A percentile compares a stretch with the other conserved stretches of the same genome.
Conservation (phyloP, 768 basidiomycete genomes). For the Leccinum subgranulosum region DNA sequence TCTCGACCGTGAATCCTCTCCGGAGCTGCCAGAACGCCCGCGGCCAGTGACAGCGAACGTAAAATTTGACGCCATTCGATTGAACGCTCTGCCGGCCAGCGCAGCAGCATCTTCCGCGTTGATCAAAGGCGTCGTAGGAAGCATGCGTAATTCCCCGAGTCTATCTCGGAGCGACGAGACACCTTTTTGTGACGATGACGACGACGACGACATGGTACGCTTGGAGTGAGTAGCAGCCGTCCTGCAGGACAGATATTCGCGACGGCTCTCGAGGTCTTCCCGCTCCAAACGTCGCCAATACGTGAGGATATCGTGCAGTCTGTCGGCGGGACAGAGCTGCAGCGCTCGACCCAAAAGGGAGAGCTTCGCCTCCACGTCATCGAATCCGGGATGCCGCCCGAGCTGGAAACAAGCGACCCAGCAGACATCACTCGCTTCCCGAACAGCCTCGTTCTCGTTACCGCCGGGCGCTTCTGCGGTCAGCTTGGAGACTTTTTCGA, state of each 20-base stretch:
- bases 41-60: slow-evolving; percentile 59
- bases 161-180: slow-evolving; percentile 56
- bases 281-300: slow-evolving; percentile 76
- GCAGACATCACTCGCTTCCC: slow-evolving; percentile 74
- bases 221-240: slow-evolving; percentile 7
- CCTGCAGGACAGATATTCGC: slow-evolving; percentile 38
- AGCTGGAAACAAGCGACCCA: slow-evolving; percentile 91
- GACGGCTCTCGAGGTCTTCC: slow-evolving; percentile 53
- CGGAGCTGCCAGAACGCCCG: slow-evolving; percentile 21
- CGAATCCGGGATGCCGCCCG: slow-evolving; percentile 76
- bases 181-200: slow-evolving; percentile 31
- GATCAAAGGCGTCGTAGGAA: slow-evolving; percentile 65
- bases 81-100: slow-evolving; percentile 75
- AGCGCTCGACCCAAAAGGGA: slow-evolving; percentile 75
- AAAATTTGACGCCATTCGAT: slow-evolving; percentile 70
- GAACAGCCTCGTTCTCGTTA: slow-evolving; percentile 39
- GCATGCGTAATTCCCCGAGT: slow-evolving; percentile 66
- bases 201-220: slow-evolving; percentile 1
- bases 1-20: slow-evolving; percentile 25
- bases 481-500: slow-evolving; percentile 54
- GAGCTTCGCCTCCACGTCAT: slow-evolving; percentile 64
- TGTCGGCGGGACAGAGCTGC: slow-evolving; percentile 81
- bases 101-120: slow-evolving; percentile 79
- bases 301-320: slow-evolving; percentile 70
- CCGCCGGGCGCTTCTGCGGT: slow-evolving; percentile 31